A percentile compares a stretch with the other conserved stretches of the same genome.
Conservation (phyloP, 2,329 filamentous ascomycete genomes). For the Magnaporthiopsis incrustans region DNA sequence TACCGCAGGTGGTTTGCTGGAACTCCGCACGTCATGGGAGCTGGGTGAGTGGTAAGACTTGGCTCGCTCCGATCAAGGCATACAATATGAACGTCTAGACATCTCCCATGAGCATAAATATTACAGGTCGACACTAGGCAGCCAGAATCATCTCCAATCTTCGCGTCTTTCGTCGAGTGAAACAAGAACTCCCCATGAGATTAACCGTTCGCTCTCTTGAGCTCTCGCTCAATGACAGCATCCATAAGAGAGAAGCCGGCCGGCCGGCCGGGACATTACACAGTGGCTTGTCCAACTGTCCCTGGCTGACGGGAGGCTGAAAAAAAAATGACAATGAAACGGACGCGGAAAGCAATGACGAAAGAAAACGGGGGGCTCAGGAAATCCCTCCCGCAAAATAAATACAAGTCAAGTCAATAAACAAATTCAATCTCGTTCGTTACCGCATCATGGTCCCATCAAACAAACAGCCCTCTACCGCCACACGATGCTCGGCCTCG, state of each 20-base stretch:
- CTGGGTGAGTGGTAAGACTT: no score
- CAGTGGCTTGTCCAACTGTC: neutral
- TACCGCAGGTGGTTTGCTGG: no score
- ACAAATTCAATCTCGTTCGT: neutral
- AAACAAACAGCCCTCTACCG: constrained; percentile 9
- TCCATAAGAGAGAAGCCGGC: neutral
- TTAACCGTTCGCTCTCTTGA: neutral
- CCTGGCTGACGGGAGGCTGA: neutral
- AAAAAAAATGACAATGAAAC: neutral
- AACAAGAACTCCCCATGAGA: neutral
- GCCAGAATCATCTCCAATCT: no score
- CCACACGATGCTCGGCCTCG: constrained; percentile 18
- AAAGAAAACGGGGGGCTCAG: neutral
- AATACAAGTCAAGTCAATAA: neutral
- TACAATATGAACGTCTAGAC: no score
- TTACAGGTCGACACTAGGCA: no score
- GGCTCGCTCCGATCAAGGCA: no score
- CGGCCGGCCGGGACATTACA: neutral
- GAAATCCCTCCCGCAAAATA: neutral
- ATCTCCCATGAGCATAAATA: no score
- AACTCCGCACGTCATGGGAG: no score
- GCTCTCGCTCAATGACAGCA: neutral
- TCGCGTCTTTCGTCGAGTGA: no score
- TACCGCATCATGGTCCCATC: neutral
- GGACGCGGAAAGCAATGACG: neutral